Conservation (phyloP, 2,329 filamentous ascomycete genomes). For the Exophiala sp. region DNA sequence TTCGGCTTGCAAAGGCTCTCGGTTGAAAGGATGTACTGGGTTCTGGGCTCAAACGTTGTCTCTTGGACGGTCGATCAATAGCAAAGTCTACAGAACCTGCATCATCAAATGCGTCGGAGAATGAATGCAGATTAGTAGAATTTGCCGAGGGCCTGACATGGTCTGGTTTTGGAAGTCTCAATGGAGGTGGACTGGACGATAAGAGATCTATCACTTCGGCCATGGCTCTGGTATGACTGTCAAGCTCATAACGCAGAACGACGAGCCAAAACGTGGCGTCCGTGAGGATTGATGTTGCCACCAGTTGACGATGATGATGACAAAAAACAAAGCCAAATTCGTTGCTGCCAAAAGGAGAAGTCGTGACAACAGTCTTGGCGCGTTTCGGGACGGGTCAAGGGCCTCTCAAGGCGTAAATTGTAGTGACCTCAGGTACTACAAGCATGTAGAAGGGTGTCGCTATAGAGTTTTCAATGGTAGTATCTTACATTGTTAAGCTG, state of each 20-base stretch:
- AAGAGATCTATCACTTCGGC: conserved; percentile 19
- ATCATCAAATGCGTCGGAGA: conserved; percentile 30
- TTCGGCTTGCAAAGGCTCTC: not conserved
- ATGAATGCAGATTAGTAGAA: conserved; percentile 27
- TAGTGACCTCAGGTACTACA: not conserved
- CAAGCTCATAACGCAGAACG: too few relatives aligned
- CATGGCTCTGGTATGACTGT: conserved; percentile 1
- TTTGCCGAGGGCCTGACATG: not conserved
- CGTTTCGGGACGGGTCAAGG: not conserved
- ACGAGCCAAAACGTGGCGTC: too few relatives aligned
- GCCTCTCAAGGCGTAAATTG: too few relatives aligned
- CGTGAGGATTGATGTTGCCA: not conserved
- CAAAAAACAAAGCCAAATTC: not conserved
- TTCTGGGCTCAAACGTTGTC: conserved; percentile 30
- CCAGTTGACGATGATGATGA: not conserved
- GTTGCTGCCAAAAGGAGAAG: not conserved
- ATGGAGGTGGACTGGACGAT: conserved; percentile 15
- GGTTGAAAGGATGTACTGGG: not conserved
- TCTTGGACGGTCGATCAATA: conserved; percentile 30
- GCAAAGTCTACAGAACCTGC: conserved; percentile 14
- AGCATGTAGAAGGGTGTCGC: not conserved
- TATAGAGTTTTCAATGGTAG: not conserved
- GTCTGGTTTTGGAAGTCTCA: not conserved
- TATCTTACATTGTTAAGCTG: not conserved
- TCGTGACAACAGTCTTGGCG: conserved; percentile 1